Evolutionary conservation across 352 stramenopile species (phyloP), one percentile per base, ranked within the genome.

Genomic region (Pythium aquatile): DNA sequence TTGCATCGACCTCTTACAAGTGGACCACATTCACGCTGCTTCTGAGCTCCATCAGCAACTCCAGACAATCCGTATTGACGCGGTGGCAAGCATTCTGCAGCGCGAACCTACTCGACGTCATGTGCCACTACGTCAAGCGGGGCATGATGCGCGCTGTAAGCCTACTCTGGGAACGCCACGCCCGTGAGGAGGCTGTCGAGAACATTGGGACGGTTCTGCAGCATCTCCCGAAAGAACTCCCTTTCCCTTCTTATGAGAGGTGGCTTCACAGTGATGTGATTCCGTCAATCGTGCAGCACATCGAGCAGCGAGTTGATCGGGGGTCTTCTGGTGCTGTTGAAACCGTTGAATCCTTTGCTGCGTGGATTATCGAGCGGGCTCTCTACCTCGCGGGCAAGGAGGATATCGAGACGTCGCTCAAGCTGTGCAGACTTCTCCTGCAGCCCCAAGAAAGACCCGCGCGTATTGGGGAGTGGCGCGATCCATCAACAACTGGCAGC

Each of bases 21-120:
- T 92, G 83, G 81, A 88, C 80, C 14, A 89, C 83, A 13, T 92
- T 92, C 53, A 79, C 86, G 59, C 65, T 91, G 35, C 61, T 92
- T 3, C 53, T 76, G 10, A 51, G 44, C 44, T 61, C 58, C 6
- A 78, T 77, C 55, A 20, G 61, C 28, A 42, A 51, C 33, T 61
- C 11, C 35, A 37, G 30, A 16, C 55, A 59, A 6, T 61, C 69
- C 24, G 47, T 77, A 3, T 48, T 3, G 54, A 56, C 37, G 2
- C 62, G 75, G 16, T 90, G 83, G 79, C 39, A 49, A 2, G 11
- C 58, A 14, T 89, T 90, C 61, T 75, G 63, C 46, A 56, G 32
- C 17, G 65, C 61, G 14, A 54, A 81, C 40, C 29, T 84, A 6
- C 20, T 79, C 14, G 65, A 76, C 3, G 62, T 83, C 49, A 67